Percentiles rank a stretch among this genome's conserved stretches.
phyloP scores from a whole-genome alignment of 495 filamentous ascomycete species.

The Penicillium cinerascens region DNA sequence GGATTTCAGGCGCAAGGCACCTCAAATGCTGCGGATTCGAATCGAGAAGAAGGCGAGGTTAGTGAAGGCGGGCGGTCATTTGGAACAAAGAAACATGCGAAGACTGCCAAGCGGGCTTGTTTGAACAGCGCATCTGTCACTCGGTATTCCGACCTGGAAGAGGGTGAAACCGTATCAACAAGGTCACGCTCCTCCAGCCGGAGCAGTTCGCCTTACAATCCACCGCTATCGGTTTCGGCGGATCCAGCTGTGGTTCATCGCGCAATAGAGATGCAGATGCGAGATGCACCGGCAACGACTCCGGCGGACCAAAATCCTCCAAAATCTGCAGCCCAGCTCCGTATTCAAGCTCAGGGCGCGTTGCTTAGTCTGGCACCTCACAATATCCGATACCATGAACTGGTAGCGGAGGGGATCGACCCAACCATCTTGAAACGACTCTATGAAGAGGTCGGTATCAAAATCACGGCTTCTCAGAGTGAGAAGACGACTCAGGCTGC shows the following conservation, averaged over 20 bases:
- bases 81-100: not conserved
- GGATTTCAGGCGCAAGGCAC: constrained; percentile 1
- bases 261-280: constrained; percentile 16
- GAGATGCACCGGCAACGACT: not conserved
- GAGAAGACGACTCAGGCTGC: not conserved
- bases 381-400: constrained; percentile 62
- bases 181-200: constrained; percentile 22
- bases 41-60: constrained; percentile 70
- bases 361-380: constrained; percentile 60
- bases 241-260: constrained; percentile 14
- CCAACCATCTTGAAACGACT: constrained; percentile 56
- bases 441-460: constrained; percentile 63
- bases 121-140: not conserved
- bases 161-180: constrained; percentile 28
- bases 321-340: constrained; percentile 46
- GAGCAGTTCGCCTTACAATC: constrained; percentile 44
- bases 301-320: constrained; percentile 1
- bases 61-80: constrained; percentile 55
- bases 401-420: constrained; percentile 70
- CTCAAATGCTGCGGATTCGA: constrained; percentile 8
- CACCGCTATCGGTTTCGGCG: constrained; percentile 29
- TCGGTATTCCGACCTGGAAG: constrained; percentile 22
- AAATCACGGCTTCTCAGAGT: constrained; percentile 21
- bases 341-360: constrained; percentile 65
- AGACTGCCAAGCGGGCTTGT: not conserved